Conservation (phyloP, 2,329 filamentous ascomycete genomes). For the Dothideomycetes sp. region DNA sequence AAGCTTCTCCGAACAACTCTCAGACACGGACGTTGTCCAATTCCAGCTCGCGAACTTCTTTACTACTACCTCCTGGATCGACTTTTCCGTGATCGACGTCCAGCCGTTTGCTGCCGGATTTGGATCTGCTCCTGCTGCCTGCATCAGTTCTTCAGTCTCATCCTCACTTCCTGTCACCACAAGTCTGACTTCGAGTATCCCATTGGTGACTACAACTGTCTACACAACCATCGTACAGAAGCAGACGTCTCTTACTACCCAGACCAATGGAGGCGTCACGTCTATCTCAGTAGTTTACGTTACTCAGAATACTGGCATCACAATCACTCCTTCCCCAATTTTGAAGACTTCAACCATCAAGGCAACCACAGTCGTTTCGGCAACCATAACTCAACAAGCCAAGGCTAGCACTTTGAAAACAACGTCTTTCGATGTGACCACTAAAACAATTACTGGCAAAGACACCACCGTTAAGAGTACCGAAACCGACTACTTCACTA, state of each 20-base stretch:
- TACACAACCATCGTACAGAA: constrained; percentile 15
- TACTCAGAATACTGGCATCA: constrained; percentile 26
- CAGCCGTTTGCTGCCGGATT: constrained; percentile 30
- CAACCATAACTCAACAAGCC: constrained; percentile 13
- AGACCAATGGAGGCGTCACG: constrained; percentile 19
- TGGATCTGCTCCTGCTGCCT: constrained; percentile 23
- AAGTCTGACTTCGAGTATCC: background rate
- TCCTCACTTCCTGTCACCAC: constrained; percentile 17
- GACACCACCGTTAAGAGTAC: constrained; percentile 16
- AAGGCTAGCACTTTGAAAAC: constrained; percentile 16
- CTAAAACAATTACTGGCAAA: constrained; percentile 15
- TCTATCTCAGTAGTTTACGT: constrained; percentile 19
- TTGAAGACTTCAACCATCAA: constrained; percentile 20
- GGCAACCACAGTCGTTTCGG: constrained; percentile 17
- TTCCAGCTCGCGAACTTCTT: constrained; percentile 36
- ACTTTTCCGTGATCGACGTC: constrained; percentile 31
- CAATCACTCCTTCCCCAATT: constrained; percentile 25
- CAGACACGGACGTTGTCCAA: constrained; percentile 28
- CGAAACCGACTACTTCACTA: constrained; percentile 15
- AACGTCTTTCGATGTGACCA: constrained; percentile 16
- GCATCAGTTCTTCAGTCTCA: constrained; percentile 16
- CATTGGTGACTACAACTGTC: constrained; percentile 2
- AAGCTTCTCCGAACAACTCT: constrained; percentile 30
- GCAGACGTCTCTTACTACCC: constrained; percentile 22
- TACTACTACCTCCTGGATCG: constrained; percentile 33